These are phyloP conservation scores for Camelina hispida DNA, from an alignment of 345 rosid genomes.

Conservation along the genomic window DNA sequence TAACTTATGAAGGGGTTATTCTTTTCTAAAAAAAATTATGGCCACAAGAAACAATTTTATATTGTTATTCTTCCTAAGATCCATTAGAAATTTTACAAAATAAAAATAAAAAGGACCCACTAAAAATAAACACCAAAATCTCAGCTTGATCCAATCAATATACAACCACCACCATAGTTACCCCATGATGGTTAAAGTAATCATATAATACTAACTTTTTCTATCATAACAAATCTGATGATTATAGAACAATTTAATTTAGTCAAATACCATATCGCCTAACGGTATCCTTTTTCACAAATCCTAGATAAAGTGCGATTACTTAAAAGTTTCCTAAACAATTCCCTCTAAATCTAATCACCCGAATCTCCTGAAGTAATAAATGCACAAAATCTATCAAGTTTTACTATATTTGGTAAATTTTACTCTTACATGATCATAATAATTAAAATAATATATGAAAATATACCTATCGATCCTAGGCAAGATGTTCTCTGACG, in stretches of 20 bases:
- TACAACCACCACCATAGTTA: constrained; percentile 31
- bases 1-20: constrained; percentile 31
- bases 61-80: constrained; percentile 18
- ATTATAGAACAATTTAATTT: constrained; percentile 28
- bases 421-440: constrained; percentile 5
- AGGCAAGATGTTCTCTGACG: constrained; percentile 76
- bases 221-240: constrained; percentile 17
- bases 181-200: constrained; percentile 38
- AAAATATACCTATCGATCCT: constrained; percentile 70
- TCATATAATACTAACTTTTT: constrained; percentile 17
- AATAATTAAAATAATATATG: neutral
- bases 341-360: constrained; percentile 18
- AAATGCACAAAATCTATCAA: constrained; percentile 24
- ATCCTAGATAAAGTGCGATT: constrained; percentile 7
- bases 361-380: constrained; percentile 27
- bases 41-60: constrained; percentile 17
- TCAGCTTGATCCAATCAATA: constrained; percentile 22
- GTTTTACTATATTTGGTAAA: constrained; percentile 20
- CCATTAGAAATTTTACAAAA: neutral
- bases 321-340: constrained; percentile 33
- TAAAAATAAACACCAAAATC: constrained; percentile 34
- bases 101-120: constrained; percentile 27
- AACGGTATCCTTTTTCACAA: constrained; percentile 16
- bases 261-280: constrained; percentile 23
- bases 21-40: constrained; percentile 14